phyloP scores from a whole-genome alignment of 2,329 filamentous ascomycete species.

The Dactylellina drechsleri region DNA sequence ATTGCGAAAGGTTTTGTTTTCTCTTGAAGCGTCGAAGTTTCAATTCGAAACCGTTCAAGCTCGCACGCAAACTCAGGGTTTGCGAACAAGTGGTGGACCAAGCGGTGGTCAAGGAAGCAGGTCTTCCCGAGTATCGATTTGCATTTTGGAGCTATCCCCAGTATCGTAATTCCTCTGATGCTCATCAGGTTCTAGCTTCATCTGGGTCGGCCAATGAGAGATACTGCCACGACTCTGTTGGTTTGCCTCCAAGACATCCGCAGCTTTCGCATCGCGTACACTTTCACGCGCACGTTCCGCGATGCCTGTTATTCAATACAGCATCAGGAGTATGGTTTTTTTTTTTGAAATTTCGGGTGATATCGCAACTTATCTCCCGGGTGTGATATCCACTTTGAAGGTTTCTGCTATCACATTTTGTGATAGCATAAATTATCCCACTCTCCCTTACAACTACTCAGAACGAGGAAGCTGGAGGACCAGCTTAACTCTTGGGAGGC shows the following conservation, averaged over 20 bases:
- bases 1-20: not conserved
- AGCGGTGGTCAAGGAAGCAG: slow-evolving; percentile 31
- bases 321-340: no score
- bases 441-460: no score
- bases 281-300: slow-evolving; percentile 34
- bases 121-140: slow-evolving; percentile 50
- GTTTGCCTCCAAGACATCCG: no score
- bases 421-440: slow-evolving; percentile 10
- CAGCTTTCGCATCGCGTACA: not conserved
- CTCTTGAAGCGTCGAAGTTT: slow-evolving; percentile 1
- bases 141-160: slow-evolving; percentile 19
- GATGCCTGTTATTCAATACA: slow-evolving; percentile 34
- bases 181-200: slow-evolving; percentile 48
- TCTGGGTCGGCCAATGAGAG: no score
- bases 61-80: slow-evolving; percentile 23
- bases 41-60: slow-evolving; percentile 37
- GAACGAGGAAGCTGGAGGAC: no score
- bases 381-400: slow-evolving; percentile 25
- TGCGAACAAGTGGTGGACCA: slow-evolving; percentile 16
- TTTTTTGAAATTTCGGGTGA: not conserved
- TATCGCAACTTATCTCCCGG: not conserved
- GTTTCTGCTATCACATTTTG: slow-evolving; percentile 29
- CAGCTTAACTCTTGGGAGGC: not conserved
- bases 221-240: no score
- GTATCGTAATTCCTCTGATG: slow-evolving; percentile 35